Conservation (phyloP, 257 asterid genomes). For the Cinchona pubescens region DNA sequence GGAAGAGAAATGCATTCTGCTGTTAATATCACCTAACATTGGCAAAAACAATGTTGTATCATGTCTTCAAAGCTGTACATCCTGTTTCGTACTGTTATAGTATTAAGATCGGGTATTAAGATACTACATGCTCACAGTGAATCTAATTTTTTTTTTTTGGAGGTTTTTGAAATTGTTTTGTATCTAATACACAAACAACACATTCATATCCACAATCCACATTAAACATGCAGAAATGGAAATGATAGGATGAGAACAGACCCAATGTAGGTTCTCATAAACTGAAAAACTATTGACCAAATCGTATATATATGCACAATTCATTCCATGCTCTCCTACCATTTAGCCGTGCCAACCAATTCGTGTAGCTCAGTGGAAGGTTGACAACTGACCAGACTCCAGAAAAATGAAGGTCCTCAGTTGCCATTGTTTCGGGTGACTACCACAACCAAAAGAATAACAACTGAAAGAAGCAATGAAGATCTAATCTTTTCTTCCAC, state of each 20-base stretch:
- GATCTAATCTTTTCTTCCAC: conserved; percentile 55
- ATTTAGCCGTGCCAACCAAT: background rate
- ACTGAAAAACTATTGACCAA: background rate
- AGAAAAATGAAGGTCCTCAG: conserved; percentile 3
- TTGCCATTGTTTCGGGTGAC: conserved; percentile 34
- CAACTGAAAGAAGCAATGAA: conserved; percentile 46
- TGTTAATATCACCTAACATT: background rate
- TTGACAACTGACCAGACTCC: background rate
- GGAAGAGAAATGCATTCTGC: background rate
- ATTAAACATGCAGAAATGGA: background rate
- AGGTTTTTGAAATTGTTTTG: too few relatives aligned
- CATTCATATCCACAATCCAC: too few relatives aligned
- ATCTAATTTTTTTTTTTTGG: too few relatives aligned
- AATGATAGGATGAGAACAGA: background rate
- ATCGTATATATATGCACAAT: background rate
- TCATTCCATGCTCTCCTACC: background rate
- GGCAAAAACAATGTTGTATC: background rate
- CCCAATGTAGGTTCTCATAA: background rate
- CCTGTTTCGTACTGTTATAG: too few relatives aligned
- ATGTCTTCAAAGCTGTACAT: background rate
- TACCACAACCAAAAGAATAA: conserved; percentile 48
- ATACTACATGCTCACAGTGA: too few relatives aligned
- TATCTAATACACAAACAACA: too few relatives aligned
- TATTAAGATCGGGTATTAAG: too few relatives aligned
- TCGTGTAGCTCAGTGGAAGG: background rate